These are phyloP conservation scores for Cornus florida DNA, from an alignment of 148 eudicot genomes.

Conservation along the genomic window DNA sequence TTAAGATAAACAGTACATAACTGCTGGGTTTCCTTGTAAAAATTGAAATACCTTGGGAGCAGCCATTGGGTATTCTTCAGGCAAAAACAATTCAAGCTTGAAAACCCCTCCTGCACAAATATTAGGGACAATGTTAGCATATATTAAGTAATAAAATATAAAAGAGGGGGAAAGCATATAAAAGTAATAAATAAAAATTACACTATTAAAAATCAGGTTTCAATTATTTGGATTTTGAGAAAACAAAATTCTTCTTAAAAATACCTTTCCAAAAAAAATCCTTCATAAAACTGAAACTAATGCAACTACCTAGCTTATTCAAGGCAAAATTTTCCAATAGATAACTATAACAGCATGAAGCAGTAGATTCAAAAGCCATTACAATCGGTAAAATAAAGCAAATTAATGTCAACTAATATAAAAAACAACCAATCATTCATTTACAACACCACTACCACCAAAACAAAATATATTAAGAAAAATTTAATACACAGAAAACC, in stretches of 20 bases:
- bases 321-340: no score
- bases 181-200: neutral
- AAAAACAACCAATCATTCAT: neutral
- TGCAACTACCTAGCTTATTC: neutral
- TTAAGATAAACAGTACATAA: neutral
- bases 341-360: neutral
- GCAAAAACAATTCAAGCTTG: conserved; percentile 93
- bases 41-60: conserved; percentile 78
- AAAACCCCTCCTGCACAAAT: conserved; percentile 81
- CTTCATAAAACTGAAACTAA: neutral
- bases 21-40: neutral
- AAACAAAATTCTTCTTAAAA: neutral
- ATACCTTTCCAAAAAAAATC: neutral
- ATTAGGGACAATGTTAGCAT: conserved; percentile 6
- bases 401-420: neutral
- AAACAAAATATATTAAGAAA: neutral
- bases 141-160: neutral
- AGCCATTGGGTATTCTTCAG: conserved; percentile 99
- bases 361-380: neutral
- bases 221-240: neutral
- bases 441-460: neutral
- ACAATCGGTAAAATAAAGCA: neutral
- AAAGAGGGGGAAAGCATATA: neutral
- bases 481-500: neutral
- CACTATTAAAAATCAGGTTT: neutral